Evolutionary conservation across 2,329 filamentous ascomycete genomes (phyloP).

Genomic region (Nemania abortiva): DNA sequence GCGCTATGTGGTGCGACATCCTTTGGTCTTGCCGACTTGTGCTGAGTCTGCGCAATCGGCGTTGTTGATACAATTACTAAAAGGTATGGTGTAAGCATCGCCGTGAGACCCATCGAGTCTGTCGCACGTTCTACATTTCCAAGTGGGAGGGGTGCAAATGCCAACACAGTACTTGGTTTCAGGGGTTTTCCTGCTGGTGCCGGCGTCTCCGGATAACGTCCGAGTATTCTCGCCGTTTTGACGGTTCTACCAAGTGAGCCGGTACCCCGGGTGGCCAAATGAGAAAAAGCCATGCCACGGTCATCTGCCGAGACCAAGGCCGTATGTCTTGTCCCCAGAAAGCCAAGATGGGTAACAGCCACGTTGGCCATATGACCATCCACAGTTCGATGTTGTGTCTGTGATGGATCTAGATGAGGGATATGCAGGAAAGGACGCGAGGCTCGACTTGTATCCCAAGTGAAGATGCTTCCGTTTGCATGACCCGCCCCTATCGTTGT

Average conservation of each 20-base stretch:
- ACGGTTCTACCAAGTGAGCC: constrained; percentile 87
- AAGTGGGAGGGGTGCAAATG: constrained; percentile 88
- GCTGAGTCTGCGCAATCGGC: constrained; percentile 93
- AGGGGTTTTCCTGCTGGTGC: constrained; percentile 73
- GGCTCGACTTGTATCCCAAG: constrained; percentile 90
- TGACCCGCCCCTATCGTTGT: constrained; percentile 92
- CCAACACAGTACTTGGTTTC: constrained; percentile 94
- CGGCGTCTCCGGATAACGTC: constrained; percentile 83
- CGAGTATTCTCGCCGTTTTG: constrained; percentile 89
- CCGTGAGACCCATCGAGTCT: constrained; percentile 89
- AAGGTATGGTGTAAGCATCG: constrained; percentile 94
- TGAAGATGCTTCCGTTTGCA: constrained; percentile 91
- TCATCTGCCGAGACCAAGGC: constrained; percentile 96
- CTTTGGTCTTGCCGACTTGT: constrained; percentile 91
- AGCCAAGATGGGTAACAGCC: constrained; percentile 90
- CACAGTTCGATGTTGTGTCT: constrained; percentile 72
- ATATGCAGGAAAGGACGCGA: constrained; percentile 91
- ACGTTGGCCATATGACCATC: constrained; percentile 87
- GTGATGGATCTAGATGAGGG: constrained; percentile 75
- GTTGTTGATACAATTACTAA: constrained; percentile 98
- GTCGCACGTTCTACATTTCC: constrained; percentile 94
- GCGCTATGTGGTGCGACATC: constrained; percentile 90
- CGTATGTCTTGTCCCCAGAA: constrained; percentile 91
- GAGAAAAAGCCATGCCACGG: constrained; percentile 97
- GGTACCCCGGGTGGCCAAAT: constrained; percentile 90